Base-by-base conservation (phyloP, 371 early-diverging fungal genomes). In the Batrachochytrium dendrobatidis region DNA sequence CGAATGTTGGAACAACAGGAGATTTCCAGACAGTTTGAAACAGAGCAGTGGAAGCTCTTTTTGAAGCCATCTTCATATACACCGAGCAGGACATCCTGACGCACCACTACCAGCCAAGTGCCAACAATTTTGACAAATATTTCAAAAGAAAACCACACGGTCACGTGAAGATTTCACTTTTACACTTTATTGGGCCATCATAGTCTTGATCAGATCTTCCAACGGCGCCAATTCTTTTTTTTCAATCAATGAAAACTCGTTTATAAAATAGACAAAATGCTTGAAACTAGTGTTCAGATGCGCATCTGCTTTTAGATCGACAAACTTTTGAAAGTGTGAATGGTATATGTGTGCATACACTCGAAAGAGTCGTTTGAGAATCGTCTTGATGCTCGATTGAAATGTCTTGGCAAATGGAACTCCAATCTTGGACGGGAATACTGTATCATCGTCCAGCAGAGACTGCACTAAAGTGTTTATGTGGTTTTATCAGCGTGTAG, bases 331-430 rank as follows among this genome's bases (percentile, higher is more conserved):
- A 54, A 86, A 87, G 67, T 93, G 94, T 35, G 86, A 76, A 63
- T 86, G 80, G 73, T 92, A 93, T 18, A 93, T 76, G 61, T 93
- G 94, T 2, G 89, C 91, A 62, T 89, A 91, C 28, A 93, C 88
- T 3, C 94, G 79, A 60, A 90, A 83, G 46, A 93, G 77, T 12
- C 90, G 79, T 59, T 86, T 83, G 61, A 89, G 84, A 39, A 92
- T 89, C 45, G 73, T 83, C 34, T 79, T 71, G 28, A 88, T 83
- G 20, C 78, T 66, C 26, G 53, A 30, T 20, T 60, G 67, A 64
- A 76, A 89, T 72, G 50, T 65, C 31, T 74, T 80, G 34, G 82
- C 76, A 64, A 86, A 87, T 15, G 83, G 74, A 35, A 71, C 76
- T 29, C 79, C 87, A 52, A 85, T 74, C 44, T 87, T 85, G 53